phyloP scores from a whole-genome alignment of 495 filamentous ascomycete species.

The Parathielavia appendiculata region DNA sequence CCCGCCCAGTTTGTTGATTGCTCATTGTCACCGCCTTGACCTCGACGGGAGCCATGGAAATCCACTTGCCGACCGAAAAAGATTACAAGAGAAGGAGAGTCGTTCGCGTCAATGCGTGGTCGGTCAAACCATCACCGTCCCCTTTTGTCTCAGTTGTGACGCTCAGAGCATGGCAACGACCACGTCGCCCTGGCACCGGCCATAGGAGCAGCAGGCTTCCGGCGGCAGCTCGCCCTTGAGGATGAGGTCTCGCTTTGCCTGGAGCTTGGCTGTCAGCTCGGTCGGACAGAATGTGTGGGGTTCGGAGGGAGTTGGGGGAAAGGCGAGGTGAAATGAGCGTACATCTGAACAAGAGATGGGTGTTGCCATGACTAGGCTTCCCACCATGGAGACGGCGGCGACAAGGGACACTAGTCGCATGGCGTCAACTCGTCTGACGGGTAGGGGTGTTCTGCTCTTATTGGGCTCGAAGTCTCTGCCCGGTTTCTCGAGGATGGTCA shows the following conservation, averaged over 20 bases:
- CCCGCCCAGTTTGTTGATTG: background rate
- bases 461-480: background rate
- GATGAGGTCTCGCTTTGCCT: conserved; percentile 46
- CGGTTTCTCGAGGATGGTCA: background rate
- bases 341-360: conserved; percentile 38
- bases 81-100: background rate
- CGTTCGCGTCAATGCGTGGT: background rate
- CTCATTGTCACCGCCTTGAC: background rate
- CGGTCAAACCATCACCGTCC: background rate
- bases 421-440: background rate
- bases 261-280: background rate
- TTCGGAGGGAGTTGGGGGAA: background rate
- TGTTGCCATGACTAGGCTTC: conserved; percentile 20
- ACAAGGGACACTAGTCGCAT: conserved; percentile 10
- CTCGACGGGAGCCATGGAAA: background rate
- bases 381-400: conserved; percentile 20
- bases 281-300: conserved; percentile 13
- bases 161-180: conserved; percentile 37
- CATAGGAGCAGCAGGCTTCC: conserved; percentile 48
- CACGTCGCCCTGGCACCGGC: conserved; percentile 43
- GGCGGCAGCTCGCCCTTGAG: conserved; percentile 41
- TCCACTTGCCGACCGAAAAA: background rate
- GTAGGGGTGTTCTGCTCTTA: background rate
- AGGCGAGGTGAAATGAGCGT: conserved; percentile 7
- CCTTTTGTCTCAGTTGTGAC: too few relatives aligned